A percentile compares a stretch with the other conserved stretches of the same genome.
Evolutionary conservation across 225 moss, liverwort and hornwort genomes (phyloP).

Genomic region (Polytrichum formosum): DNA sequence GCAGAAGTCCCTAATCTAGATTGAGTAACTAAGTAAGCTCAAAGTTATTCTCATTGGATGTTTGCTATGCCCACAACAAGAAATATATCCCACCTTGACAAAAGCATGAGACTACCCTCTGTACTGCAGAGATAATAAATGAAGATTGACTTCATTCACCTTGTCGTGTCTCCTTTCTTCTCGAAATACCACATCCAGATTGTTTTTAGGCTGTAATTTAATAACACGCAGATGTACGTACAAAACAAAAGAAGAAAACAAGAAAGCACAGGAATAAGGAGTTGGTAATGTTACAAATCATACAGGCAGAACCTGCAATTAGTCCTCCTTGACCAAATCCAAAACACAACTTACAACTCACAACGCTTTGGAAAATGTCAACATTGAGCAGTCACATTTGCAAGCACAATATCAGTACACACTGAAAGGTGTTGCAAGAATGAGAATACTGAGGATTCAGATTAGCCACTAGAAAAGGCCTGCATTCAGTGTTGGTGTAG

Average conservation of each 20-base stretch:
- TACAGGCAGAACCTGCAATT: background rate
- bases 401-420: background rate
- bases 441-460: background rate
- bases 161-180: slow-evolving; percentile 49
- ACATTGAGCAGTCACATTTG: background rate
- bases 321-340: background rate
- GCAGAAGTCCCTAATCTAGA: too few species aligned
- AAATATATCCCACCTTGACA: too few species aligned
- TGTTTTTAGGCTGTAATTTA: background rate
- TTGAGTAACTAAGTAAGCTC: too few species aligned
- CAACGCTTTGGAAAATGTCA: background rate
- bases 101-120: too few species aligned
- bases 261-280: background rate
- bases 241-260: background rate
- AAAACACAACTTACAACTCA: too few species aligned
- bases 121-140: slow-evolving; percentile 64
- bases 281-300: background rate
- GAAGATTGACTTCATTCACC: slow-evolving; percentile 3
- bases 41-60: too few species aligned
- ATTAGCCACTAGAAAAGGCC: background rate
- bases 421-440: too few species aligned
- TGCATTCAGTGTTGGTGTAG: background rate
- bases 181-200: background rate
- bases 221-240: background rate
- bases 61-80: too few species aligned